These are phyloP conservation scores for Raffaelea albimanens DNA, from an alignment of 2,329 filamentous ascomycete genomes.

Conservation along the genomic window DNA sequence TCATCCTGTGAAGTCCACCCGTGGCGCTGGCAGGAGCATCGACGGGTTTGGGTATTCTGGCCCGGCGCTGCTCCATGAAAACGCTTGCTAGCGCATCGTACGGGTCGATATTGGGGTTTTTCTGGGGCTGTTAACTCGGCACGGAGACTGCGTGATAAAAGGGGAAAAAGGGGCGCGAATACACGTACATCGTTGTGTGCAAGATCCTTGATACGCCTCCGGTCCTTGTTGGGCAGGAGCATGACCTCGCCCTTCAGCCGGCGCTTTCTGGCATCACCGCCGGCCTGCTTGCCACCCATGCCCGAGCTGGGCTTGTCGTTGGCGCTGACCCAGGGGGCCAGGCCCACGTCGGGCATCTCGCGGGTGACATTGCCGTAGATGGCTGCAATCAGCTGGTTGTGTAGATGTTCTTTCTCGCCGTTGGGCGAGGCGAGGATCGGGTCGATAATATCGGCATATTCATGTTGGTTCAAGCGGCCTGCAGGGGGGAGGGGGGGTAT, in stretches of 20 bases:
- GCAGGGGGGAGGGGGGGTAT: not conserved
- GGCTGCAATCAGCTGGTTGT: slow-evolving; percentile 58
- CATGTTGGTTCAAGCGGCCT: slow-evolving; percentile 56
- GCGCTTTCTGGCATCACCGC: slow-evolving; percentile 56
- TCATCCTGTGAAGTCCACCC: slow-evolving; percentile 70
- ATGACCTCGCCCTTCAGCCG: slow-evolving; percentile 60
- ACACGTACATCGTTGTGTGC: slow-evolving; percentile 49
- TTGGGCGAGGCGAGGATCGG: slow-evolving; percentile 47
- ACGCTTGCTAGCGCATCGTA: slow-evolving; percentile 42
- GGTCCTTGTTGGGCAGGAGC: slow-evolving; percentile 57
- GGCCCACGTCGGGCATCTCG: slow-evolving; percentile 58
- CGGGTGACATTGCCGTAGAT: slow-evolving; percentile 61
- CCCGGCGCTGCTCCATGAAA: slow-evolving; percentile 41
- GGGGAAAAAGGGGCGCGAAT: not conserved
- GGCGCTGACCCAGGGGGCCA: slow-evolving; percentile 62
- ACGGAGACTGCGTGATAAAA: not conserved
- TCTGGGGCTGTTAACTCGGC: slow-evolving; percentile 14
- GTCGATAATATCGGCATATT: slow-evolving; percentile 51
- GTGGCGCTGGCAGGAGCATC: slow-evolving; percentile 56
- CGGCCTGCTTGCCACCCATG: slow-evolving; percentile 50
- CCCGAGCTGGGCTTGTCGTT: slow-evolving; percentile 55
- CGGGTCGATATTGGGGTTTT: slow-evolving; percentile 38
- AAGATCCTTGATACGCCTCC: slow-evolving; percentile 58
- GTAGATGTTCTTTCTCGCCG: slow-evolving; percentile 52
- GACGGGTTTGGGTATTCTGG: slow-evolving; percentile 35